Base-by-base conservation (phyloP, 805 yeast species). In the Starmerella powellii region DNA sequence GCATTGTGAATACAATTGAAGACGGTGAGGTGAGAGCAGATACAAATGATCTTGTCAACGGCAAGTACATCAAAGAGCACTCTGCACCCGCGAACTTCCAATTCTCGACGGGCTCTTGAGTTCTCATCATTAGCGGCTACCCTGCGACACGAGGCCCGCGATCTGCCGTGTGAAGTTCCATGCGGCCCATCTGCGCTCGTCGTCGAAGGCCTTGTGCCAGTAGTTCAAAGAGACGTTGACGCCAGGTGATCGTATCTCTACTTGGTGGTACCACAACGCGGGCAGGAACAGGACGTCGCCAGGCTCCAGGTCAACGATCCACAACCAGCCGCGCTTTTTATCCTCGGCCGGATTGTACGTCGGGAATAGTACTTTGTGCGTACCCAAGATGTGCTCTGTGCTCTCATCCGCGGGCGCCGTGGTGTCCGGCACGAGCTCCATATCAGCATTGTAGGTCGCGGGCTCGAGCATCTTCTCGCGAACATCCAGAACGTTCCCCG, bases 31-130 rank as follows among this genome's bases (percentile, higher is more conserved):
- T 49, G 42, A 37, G 65, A 49, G 53, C 69, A 51, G 61, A 72
- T 59, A 57, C 60, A 53, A 60, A 62, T 50, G 95, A 86, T 57
- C 55, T 72, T 26, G 62, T 70, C 8, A 87, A 87, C 58, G 93
- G 87, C 1, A 54, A 47, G 42, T 52, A 51, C 55, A 51, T 66
- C n/a, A 17, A 45, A 15, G 47, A 39, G 26, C 44, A 61, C 38
- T 56, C 63, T 3, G 30, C 35, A 27, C 54, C 65, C 5, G 63
- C 62, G 5, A 29, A 34, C 1, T 27, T 19, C 31, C 32, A 29
- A 2, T 17, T 48, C 16, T 4, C 18, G 3, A 36, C 44, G 4
- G 26, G 31, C 19, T 39, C 24, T n/a, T n/a, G n/a, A n/a, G n/a
- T n/a, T n/a, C n/a, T n/a, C n/a, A n/a, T n/a, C n/a, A n/a, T n/a